A percentile compares a stretch with the other conserved stretches of the same genome.
Conservation (phyloP, 2,329 filamentous ascomycete species). For the Penicillium sp. region DNA sequence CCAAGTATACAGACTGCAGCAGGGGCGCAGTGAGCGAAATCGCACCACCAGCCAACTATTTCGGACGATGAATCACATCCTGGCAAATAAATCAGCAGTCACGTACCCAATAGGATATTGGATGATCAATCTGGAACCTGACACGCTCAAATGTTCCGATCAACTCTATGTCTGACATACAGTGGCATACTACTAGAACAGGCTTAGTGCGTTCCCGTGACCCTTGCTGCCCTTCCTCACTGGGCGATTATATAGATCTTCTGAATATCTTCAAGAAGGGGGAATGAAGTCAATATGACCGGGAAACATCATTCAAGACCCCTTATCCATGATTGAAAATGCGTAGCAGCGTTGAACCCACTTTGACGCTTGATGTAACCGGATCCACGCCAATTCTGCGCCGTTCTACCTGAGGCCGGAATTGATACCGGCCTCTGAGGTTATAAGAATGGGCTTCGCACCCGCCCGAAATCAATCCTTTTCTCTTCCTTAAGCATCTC, state of each 20-base stretch:
- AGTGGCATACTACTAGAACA: constrained; percentile 17
- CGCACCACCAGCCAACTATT: background rate
- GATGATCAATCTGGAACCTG: background rate
- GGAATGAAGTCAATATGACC: constrained; percentile 9
- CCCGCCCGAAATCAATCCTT: constrained; percentile 30
- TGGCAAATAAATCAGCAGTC: background rate
- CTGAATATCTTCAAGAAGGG: constrained; percentile 17
- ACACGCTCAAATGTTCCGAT: background rate
- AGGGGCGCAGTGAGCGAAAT: constrained; percentile 15
- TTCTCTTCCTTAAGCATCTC: constrained; percentile 23
- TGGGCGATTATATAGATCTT: constrained; percentile 34
- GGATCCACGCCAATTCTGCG: constrained; percentile 29
- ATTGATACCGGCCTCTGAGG: constrained; percentile 51
- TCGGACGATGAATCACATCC: background rate
- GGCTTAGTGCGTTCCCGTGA: constrained; percentile 37
- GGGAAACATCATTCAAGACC: background rate
- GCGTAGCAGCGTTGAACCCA: constrained; percentile 9
- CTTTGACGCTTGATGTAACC: constrained; percentile 20
- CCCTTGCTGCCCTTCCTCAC: constrained; percentile 28
- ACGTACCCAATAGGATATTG: background rate
- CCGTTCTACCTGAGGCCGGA: constrained; percentile 46
- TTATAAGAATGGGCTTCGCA: constrained; percentile 47
- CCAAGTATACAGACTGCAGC: constrained; percentile 26
- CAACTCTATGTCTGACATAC: background rate
- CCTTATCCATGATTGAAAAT: background rate